These are phyloP conservation scores for Acer saccharum DNA, from an alignment of 345 rosid genomes.

Conservation along the genomic window DNA sequence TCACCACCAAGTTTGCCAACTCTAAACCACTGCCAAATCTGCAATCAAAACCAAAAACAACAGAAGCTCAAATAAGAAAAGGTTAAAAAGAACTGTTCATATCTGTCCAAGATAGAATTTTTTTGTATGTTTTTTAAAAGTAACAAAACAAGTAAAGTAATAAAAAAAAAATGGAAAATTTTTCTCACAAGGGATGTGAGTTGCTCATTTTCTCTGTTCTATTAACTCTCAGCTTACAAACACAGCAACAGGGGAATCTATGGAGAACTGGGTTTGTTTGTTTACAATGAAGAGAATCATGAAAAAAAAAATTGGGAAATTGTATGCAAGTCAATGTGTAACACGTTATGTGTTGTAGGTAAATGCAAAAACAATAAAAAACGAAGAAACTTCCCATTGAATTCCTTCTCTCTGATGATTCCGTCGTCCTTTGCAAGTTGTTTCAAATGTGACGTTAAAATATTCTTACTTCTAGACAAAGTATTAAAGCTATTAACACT, in stretches of 20 bases:
- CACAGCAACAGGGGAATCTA: neutral
- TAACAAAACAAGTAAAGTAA: neutral
- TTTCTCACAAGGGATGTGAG: constrained; percentile 16
- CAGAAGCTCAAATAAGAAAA: neutral
- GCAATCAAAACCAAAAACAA: constrained; percentile 15
- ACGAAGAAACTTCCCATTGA: neutral
- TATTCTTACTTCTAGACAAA: neutral
- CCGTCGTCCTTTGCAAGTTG: neutral
- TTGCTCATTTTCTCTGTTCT: constrained; percentile 13
- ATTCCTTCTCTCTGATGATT: neutral
- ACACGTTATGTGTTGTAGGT: neutral
- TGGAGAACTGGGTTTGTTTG: neutral
- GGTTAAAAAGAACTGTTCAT: neutral
- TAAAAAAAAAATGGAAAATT: neutral
- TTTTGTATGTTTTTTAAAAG: neutral
- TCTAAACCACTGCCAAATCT: constrained; percentile 40
- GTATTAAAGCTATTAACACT: neutral
- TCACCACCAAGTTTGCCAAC: constrained; percentile 49
- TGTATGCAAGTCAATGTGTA: neutral
- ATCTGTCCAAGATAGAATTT: neutral
- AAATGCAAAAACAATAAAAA: no score
- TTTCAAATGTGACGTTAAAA: neutral
- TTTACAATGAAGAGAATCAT: neutral
- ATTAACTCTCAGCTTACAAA: neutral
- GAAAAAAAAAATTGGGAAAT: neutral